Conservation (phyloP, 129 eudicot species). For the Ambrosia trifida region DNA sequence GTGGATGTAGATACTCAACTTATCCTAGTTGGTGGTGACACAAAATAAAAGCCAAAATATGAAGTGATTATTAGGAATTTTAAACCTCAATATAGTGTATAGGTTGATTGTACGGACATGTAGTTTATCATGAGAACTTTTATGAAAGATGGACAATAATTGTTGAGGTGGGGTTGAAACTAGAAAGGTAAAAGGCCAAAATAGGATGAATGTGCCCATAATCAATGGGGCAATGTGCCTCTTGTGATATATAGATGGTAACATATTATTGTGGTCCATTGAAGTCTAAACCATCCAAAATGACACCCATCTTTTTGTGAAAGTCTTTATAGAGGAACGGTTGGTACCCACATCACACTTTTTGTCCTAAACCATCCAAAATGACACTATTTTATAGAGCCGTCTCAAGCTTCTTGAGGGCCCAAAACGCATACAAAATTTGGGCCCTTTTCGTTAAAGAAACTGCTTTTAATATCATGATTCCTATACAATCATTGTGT, state of each 20-base stretch:
- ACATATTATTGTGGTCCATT: slow-evolving; percentile 45
- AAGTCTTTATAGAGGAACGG: slow-evolving; percentile 28
- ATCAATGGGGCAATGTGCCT: slow-evolving; percentile 39
- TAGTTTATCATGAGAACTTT: not conserved
- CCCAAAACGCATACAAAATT: too few species aligned
- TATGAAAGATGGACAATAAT: slow-evolving; percentile 12
- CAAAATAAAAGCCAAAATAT: slow-evolving; percentile 13
- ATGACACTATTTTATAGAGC: too few species aligned
- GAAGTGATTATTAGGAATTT: slow-evolving; percentile 5
- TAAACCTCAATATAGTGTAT: not conserved
- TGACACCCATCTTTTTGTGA: slow-evolving; percentile 37
- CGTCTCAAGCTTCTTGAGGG: too few species aligned
- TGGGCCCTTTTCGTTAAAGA: too few species aligned
- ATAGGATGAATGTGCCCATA: slow-evolving; percentile 47
- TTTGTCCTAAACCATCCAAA: too few species aligned
- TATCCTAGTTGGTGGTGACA: slow-evolving; percentile 9
- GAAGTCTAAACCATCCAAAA: slow-evolving; percentile 29
- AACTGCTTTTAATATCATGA: too few species aligned
- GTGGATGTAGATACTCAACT: not conserved
- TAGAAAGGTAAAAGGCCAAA: slow-evolving; percentile 29
- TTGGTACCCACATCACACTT: slow-evolving; percentile 35
- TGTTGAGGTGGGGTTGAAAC: slow-evolving; percentile 39
- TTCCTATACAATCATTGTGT: too few species aligned
- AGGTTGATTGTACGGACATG: not conserved
- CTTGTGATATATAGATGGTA: slow-evolving; percentile 30